phyloP scores from a whole-genome alignment of 1,139 yeast species.

The Scheffersomyces illinoinensis region DNA sequence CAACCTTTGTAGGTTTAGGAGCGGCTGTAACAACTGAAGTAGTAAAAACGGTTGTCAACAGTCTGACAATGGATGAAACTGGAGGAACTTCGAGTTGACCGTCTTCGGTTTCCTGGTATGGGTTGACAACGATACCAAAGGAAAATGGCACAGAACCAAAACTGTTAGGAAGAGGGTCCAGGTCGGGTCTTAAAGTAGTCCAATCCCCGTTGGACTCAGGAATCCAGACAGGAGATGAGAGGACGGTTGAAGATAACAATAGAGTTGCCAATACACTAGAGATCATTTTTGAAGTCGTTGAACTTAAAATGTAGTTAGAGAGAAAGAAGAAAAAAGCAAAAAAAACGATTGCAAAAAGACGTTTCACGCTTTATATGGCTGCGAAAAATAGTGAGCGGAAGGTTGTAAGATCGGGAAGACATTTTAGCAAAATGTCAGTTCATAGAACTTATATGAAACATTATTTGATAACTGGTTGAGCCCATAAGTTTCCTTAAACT shows the following conservation, averaged over 20 bases:
- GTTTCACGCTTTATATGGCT: background rate
- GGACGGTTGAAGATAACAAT: constrained; percentile 2
- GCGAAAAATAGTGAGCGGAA: background rate
- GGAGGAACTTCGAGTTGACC: constrained; percentile 13
- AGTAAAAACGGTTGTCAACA: constrained; percentile 18
- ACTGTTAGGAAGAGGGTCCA: constrained; percentile 18
- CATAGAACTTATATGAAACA: background rate
- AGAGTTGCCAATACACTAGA: background rate
- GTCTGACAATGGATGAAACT: constrained; percentile 13
- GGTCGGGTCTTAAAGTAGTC: constrained; percentile 30
- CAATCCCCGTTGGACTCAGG: constrained; percentile 39
- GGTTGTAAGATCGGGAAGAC: constrained; percentile 1
- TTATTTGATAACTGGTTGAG: background rate
- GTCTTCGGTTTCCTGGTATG: constrained; percentile 18
- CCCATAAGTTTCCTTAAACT: background rate
- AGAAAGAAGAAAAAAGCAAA: constrained; percentile 5
- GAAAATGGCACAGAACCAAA: constrained; percentile 27
- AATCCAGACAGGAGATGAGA: constrained; percentile 17
- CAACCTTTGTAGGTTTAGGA: constrained; percentile 26
- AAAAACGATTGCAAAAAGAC: constrained; percentile 14
- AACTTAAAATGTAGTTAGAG: constrained; percentile 1
- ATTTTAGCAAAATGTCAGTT: too few relatives aligned
- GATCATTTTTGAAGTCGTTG: background rate
- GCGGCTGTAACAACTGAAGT: constrained; percentile 22
- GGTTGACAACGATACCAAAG: constrained; percentile 39